Percentiles rank a stretch among this genome's conserved stretches.
Evolutionary conservation across 805 yeast species (phyloP).

Genomic region (Osmozyma mogii): DNA sequence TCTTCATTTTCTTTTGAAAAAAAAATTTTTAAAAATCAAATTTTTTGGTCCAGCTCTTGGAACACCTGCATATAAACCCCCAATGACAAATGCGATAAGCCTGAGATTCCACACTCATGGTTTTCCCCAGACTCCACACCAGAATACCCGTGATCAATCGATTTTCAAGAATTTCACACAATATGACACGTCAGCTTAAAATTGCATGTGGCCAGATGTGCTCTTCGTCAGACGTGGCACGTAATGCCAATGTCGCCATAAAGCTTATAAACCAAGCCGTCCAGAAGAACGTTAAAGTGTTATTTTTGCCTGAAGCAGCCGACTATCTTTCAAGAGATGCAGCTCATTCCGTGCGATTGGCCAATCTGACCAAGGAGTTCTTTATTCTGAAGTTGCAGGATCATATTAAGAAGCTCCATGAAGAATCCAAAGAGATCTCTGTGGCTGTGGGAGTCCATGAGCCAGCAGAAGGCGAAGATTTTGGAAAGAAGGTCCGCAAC

Average conservation of each 20-base stretch:
- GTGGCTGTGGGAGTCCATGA: constrained; percentile 89
- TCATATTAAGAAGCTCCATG: constrained; percentile 24
- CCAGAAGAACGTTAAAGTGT: constrained; percentile 48
- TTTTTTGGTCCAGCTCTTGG: too few species aligned
- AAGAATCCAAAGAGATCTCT: constrained; percentile 27
- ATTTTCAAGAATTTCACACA: too few species aligned
- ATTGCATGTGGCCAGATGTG: constrained; percentile 87
- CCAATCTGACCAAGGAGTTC: constrained; percentile 28
- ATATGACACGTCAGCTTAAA: too few species aligned
- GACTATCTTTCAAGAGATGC: constrained; percentile 77
- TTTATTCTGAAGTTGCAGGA: constrained; percentile 38
- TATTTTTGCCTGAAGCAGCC: constrained; percentile 90
- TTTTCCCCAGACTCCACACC: too few species aligned
- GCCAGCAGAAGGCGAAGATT: constrained; percentile 37
- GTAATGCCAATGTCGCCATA: constrained; percentile 54
- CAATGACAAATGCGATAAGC: too few species aligned
- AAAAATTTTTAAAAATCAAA: too few species aligned
- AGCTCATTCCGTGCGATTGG: constrained; percentile 55
- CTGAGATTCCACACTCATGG: too few species aligned
- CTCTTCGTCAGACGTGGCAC: constrained; percentile 53
- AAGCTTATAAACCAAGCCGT: constrained; percentile 60
- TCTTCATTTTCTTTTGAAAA: too few species aligned
- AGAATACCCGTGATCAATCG: too few species aligned
- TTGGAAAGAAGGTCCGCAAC: constrained; percentile 45
- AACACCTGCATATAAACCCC: too few species aligned